Evolutionary conservation across 768 basidiomycete genomes (phyloP), one percentile per base, ranked within the genome.

Genomic region (Suillus fuscotomentosus): DNA sequence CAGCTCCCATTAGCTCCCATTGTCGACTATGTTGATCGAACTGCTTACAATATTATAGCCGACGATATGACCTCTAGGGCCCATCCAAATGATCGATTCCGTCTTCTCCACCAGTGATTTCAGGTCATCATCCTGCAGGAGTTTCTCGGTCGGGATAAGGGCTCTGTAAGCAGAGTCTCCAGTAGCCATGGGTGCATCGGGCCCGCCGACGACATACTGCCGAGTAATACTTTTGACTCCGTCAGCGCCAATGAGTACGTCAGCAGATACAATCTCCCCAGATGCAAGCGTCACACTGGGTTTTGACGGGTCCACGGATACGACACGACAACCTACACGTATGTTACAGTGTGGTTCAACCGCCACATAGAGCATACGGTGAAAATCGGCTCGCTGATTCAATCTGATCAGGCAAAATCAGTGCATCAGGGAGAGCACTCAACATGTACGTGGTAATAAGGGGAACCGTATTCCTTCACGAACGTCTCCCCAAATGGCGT

Each of bases 151-250:
- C 3, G 83, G 77, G 43, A 90, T 77, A 31, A 82, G 76, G 8
- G 85, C 84, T 60, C 89, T 81, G 70, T 87, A 89, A 0, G 86
- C 88, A 0, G 86, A 83, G 66, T 90, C 87, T 0, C 88, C 89
- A 0, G 89, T 89, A 7, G 85, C 79, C 0, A 78, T 80, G 0
- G 83, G 78, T 34, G 79, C 78, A 50, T 81, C 78, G 0, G 74
- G 75, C 0, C 80, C 81, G 0, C 85, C 81, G n/a, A 87, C 80
- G 41, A 84, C 79, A 43, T 82, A 76, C 66, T 83, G 72, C 3
- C 83, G 82, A 1, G 86, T 69, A 13, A 75, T 65, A 67, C 86
- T 87, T 73, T 83, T 87, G 61, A 84, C 77, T 10, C 85, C 85
- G 63, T 86, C 85, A 3, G 83, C 82, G 3, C 84, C 84, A 20